phyloP scores from a whole-genome alignment of 2,329 filamentous ascomycete species.

The Colletotrichum theobromicola region DNA sequence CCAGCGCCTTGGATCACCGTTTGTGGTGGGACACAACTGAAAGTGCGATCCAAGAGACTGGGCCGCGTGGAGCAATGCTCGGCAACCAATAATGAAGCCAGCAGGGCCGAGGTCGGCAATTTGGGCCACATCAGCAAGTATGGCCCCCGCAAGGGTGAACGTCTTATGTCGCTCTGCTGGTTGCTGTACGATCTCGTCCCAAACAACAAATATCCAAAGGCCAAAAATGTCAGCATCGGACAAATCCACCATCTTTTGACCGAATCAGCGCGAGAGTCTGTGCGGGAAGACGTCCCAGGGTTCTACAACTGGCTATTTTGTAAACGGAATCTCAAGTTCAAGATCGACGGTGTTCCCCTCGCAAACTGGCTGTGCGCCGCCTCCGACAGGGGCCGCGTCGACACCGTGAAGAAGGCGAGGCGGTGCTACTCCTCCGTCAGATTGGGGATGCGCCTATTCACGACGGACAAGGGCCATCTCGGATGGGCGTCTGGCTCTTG shows the following conservation, averaged over 20 bases:
- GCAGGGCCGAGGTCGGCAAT: neutral
- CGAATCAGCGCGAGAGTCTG: neutral
- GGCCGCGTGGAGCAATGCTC: neutral
- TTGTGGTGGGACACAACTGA: rapidly evolving
- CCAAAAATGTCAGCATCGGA: neutral
- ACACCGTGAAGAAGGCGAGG: neutral
- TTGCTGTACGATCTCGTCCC: neutral
- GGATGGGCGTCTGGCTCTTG: neutral
- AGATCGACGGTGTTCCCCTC: neutral
- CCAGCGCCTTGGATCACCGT: rapidly evolving
- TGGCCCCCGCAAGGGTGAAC: neutral
- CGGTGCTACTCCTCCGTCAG: neutral
- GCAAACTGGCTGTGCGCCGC: neutral
- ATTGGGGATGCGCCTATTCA: neutral
- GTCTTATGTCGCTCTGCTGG: neutral
- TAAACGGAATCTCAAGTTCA: neutral
- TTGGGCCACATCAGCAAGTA: neutral
- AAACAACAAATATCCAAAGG: neutral
- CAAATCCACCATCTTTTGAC: neutral
- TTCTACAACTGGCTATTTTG: neutral
- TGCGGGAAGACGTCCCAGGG: neutral
- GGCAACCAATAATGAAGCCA: neutral
- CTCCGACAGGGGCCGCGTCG: neutral
- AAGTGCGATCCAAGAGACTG: neutral
- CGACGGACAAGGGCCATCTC: neutral